Base-by-base conservation (phyloP, 495 filamentous ascomycete species). In the Cercophora samala region DNA sequence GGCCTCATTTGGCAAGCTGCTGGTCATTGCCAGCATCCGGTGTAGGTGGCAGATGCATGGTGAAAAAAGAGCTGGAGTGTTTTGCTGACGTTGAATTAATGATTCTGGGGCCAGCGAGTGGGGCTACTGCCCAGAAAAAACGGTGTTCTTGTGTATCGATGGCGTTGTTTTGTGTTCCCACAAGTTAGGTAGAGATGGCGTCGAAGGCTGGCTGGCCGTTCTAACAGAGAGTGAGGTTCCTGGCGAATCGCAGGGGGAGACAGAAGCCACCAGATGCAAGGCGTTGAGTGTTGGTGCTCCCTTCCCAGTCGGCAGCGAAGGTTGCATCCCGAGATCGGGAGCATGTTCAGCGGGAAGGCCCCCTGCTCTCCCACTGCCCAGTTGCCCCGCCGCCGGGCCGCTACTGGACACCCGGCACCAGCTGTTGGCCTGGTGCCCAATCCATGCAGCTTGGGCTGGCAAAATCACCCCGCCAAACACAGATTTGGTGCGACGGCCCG, bases 391-490 rank as follows among this genome's bases (percentile, higher is more conserved):
- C 37, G 37, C 37, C 37, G 13, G 37, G 37, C 37, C 37, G 13
- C 37, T 1, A 29, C 58, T n/a, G n/a, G n/a, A n/a, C 58, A 60
- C 8, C 58, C 29, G 58, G 22, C 18, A 0, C 58, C 58, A 60
- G 58, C 58, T 60, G 58, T 17, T 18, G 6, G 1, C 15, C 18
- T 26, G 58, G 17, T 60, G 58, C 18, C 24, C 5, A 8, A 56
- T 19, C 53, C 53, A 19, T 5, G 52, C 3, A 17, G 17, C n/a
- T n/a, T n/a, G n/a, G n/a, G n/a, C 29, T 46, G 15, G 6, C 24
- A 32, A 11, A 42, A 26, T 61, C 24, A 66, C 60, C 29, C 60
- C 58, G 60, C 64, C 59, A 66, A 62, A 53, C 59, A 37, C 53
- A 23, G 53, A 23, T 56, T 56, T 56, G 53, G 53, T 46, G 37